Evolutionary conservation across 2,329 filamentous ascomycete species (phyloP), one percentile per base, ranked within the genome.

Genomic region (Pyrenophora tritici-repentis): DNA sequence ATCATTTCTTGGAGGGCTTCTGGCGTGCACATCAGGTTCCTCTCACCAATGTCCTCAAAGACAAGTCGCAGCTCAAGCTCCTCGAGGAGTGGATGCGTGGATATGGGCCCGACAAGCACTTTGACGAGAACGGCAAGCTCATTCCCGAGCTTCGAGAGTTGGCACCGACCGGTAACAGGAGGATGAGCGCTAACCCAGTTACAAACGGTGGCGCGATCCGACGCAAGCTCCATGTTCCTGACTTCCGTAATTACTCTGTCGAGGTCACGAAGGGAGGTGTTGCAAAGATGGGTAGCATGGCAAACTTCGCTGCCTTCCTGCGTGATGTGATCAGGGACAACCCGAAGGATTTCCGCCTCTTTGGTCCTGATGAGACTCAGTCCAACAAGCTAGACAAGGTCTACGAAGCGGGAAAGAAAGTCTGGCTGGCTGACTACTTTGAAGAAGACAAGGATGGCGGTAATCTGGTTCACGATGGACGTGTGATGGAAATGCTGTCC

Each of bases 401-500:
- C 38, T 91, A 91, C 70, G 81, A 87, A 50, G 86, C 83, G 1
- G 86, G 85, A 4, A 88, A 90, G 80, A 91, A 91, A 73, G 87
- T 89, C 3, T 91, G 89, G 88, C 79, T 91, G 77, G 88, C 83
- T 5, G 88, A 90, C 42, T 89, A 88, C 70, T 88, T 91, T 55
- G 85, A 89, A 3, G 88, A 91, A 66, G 89, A 92, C 63, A 73
- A 76, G 6, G 86, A 91, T 63, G 88, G 88, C 8, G 88, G 89
- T 55, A 91, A 92, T 63, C 77, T 92, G 18, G 81, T 85, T 5
- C 81, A 78, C 14, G 79, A 81, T 12, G 89, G 89, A 13, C 82
- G 88, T 22, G 88, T 91, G 31, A 91, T 92, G 87, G 89, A 92
- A 71, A 91, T 91, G 70, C 81, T 92, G n/a, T 89, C 85, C 14